phyloP scores from a whole-genome alignment of 805 yeast genomes.

The Pichia exigua region DNA sequence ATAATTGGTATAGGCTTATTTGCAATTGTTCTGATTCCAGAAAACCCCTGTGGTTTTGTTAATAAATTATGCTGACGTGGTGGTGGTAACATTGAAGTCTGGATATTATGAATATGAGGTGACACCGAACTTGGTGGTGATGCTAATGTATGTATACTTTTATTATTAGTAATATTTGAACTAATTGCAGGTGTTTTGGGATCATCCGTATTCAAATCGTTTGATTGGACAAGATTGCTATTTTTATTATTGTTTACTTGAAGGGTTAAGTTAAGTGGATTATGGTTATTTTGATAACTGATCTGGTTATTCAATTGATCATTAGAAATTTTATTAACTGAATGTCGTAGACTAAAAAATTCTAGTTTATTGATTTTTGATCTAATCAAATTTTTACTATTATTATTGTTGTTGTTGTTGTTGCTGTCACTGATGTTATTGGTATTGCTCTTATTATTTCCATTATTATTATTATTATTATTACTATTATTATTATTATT shows the following conservation, averaged over 20 bases:
- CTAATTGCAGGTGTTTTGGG: slow-evolving; percentile 2
- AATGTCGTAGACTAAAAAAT: not conserved
- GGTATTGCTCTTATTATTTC: not conserved
- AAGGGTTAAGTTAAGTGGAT: not conserved
- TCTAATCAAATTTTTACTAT: not conserved
- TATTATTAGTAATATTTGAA: not conserved
- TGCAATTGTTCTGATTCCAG: slow-evolving; percentile 22
- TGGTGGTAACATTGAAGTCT: slow-evolving; percentile 24
- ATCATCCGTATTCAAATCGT: not conserved
- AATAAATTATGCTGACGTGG: slow-evolving; percentile 20
- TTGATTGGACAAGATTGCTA: not conserved
- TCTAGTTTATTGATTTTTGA: not conserved
- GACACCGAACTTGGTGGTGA: slow-evolving; percentile 9
- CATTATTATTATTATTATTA: not conserved
- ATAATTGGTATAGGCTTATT: slow-evolving; percentile 27
- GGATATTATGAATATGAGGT: slow-evolving; percentile 1
- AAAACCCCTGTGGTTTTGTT: slow-evolving; percentile 6
- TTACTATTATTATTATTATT: no score
- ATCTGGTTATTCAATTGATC: not conserved
- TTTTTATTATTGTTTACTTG: not conserved
- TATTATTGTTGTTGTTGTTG: not conserved
- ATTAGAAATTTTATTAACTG: not conserved
- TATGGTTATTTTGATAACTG: not conserved
- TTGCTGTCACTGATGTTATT: not conserved
- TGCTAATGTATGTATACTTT: not conserved